These are phyloP conservation scores for Fusarium metavorans DNA, from an alignment of 2,329 filamentous ascomycete species.

Conservation along the genomic window DNA sequence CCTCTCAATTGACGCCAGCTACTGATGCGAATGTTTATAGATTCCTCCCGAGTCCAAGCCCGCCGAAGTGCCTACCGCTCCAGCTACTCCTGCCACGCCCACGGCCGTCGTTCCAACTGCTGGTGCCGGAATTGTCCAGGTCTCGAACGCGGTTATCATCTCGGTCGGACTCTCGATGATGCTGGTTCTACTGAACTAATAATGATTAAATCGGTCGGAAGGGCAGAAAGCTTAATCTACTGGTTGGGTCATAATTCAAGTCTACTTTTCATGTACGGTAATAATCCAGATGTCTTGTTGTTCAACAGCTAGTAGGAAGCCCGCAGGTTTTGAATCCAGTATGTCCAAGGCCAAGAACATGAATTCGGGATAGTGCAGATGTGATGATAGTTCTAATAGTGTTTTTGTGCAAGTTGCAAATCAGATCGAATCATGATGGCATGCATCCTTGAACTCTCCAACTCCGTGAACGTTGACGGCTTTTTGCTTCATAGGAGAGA, in stretches of 20 bases:
- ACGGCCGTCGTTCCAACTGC: slow-evolving; percentile 16
- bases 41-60: not conserved
- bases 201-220: not conserved
- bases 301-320: not conserved
- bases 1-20: fast-evolving
- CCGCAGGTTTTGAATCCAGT: not conserved
- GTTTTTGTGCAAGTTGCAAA: not conserved
- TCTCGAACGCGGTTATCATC: not conserved
- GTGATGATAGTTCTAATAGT: not conserved
- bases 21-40: not conserved
- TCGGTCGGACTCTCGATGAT: slow-evolving; percentile 11
- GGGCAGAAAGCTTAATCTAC: not conserved
- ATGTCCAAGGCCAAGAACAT: not conserved
- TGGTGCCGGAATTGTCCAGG: slow-evolving; percentile 6
- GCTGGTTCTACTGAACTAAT: slow-evolving; percentile 10
- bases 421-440: no score
- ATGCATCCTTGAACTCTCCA: not conserved
- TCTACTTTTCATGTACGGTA: not conserved
- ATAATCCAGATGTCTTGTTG: not conserved
- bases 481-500: no score
- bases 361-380: not conserved
- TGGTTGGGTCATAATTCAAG: not conserved
- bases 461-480: not conserved
- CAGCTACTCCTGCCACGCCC: slow-evolving; percentile 2
- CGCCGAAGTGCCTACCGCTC: not conserved